Percentiles rank a stretch among this genome's conserved stretches.
Conservation (phyloP, 2,329 filamentous ascomycete species). For the Apiospora kogelbergensis region DNA sequence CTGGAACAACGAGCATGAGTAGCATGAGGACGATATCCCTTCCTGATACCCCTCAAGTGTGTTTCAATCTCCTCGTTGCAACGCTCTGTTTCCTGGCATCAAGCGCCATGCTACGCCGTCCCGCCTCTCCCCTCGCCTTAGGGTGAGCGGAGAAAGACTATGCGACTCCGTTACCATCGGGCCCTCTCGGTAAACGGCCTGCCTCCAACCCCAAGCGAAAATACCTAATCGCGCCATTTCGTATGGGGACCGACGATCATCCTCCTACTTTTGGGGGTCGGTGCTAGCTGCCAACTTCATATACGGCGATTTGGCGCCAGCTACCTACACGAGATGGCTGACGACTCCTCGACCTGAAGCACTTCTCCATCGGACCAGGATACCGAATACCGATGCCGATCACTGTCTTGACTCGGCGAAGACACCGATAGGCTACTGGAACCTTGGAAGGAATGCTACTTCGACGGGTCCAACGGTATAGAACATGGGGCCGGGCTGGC, state of each 20-base stretch:
- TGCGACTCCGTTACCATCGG: neutral
- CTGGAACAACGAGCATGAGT: neutral
- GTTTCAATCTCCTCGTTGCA: neutral
- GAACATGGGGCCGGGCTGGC: neutral
- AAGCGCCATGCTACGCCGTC: neutral
- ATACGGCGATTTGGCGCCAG: neutral
- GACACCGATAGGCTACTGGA: slow-evolving; percentile 1
- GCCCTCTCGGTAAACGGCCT: neutral
- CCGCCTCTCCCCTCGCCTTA: neutral
- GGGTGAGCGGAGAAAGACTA: neutral
- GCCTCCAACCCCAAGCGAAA: neutral
- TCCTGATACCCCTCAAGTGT: neutral
- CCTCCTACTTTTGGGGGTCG: neutral
- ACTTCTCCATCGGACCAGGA: neutral
- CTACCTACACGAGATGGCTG: neutral
- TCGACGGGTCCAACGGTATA: neutral
- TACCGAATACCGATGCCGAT: neutral
- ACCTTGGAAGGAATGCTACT: neutral
- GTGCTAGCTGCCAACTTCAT: neutral
- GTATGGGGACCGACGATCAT: neutral
- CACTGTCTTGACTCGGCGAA: neutral
- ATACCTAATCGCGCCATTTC: neutral
- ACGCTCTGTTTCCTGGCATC: neutral
- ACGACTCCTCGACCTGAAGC: slow-evolving; percentile 3
- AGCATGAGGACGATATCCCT: neutral